A percentile compares a stretch with the other conserved stretches of the same genome.
Evolutionary conservation across 768 basidiomycete species (phyloP).

Genomic region (Psilocybe azurescens): DNA sequence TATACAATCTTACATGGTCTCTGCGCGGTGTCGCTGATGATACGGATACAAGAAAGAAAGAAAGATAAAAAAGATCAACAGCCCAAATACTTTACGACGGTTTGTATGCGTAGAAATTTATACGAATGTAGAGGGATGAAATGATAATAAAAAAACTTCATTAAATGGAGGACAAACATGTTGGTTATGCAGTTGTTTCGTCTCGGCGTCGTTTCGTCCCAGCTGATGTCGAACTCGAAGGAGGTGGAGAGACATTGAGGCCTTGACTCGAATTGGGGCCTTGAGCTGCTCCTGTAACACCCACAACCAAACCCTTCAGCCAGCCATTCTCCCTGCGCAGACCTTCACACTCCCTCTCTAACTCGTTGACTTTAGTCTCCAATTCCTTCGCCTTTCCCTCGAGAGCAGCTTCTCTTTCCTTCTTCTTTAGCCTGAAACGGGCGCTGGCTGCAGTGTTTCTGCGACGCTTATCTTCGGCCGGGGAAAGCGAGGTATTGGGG

Average conservation of each 20-base stretch:
- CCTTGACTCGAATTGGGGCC: slow-evolving; percentile 34
- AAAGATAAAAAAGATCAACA: slow-evolving; percentile 2
- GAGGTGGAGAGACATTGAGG: slow-evolving; percentile 25
- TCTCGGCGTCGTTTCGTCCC: slow-evolving; percentile 41
- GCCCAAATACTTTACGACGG: slow-evolving; percentile 13
- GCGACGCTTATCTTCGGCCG: slow-evolving; percentile 90
- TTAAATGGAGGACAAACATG: slow-evolving; percentile 17
- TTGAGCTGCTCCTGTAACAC: slow-evolving; percentile 77
- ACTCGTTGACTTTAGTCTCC: slow-evolving; percentile 74
- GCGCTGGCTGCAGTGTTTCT: slow-evolving; percentile 93
- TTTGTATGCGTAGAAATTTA: slow-evolving; percentile 1
- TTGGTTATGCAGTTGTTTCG: slow-evolving; percentile 24
- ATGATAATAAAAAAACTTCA: slow-evolving; percentile 6
- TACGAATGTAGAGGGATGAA: slow-evolving; percentile 3
- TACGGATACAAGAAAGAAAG: slow-evolving; percentile 12
- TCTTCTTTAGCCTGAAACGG: slow-evolving; percentile 94
- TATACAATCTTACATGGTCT: slow-evolving; percentile 6
- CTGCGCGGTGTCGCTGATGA: slow-evolving; percentile 2
- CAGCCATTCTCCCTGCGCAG: slow-evolving; percentile 90
- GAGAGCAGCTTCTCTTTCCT: slow-evolving; percentile 90
- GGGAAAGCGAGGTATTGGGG: slow-evolving; percentile 41
- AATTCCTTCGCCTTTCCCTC: slow-evolving; percentile 88
- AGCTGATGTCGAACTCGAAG: slow-evolving; percentile 20
- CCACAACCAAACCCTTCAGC: slow-evolving; percentile 89
- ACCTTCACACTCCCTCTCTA: slow-evolving; percentile 92